Base-by-base conservation (phyloP, 2,329 filamentous ascomycete genomes). In the Exophiala xenobiotica region DNA sequence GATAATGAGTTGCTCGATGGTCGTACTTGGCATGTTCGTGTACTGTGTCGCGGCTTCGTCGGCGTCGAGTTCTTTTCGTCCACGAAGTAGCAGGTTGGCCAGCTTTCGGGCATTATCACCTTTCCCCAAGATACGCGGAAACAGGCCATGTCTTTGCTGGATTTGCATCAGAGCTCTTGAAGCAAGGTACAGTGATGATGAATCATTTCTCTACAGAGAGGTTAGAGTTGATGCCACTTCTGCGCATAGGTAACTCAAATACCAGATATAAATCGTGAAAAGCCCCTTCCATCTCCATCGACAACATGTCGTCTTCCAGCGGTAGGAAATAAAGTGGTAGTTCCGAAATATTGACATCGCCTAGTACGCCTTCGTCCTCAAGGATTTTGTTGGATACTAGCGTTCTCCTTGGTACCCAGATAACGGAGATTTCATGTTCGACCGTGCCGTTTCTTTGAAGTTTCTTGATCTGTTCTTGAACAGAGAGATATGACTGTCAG, bases 341-440 rank as follows among this genome's bases (percentile, higher is more conserved):
- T 68, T 97, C 91, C 51, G 85, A 80, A 59, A 97, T 86, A 64
- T 83, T 96, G 56, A 91, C 87, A 68, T 99, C 93, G 51, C 93
- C 95, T 42, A 96, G 79, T 11, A 99, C 89, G 20, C 92, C 93
- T 31, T 89, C 87, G 66, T 96, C 90, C 70, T 99, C 93, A 31
- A 99, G 78, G 42, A 97, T 81, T 66, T 90, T 86, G 68, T 97
- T 90, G 61, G 90, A 93, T 48, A 97, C 86, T 48, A 95, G 77
- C 3, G 93, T 97, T 56, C 93, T 87, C 51, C 93, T 84, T 4
- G 95, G 92, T 35, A 95, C 88, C 88, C 93, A 97, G 67, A 96
- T 92, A 62, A 99, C 87, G 57, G 91, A 92, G 67, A 97, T 96
- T 63, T 99, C 92, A 79, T 99, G 93, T 61, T 90, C 88, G 40